These are phyloP conservation scores for Termitomyces sp. DNA, from an alignment of 768 basidiomycete genomes.

Conservation along the genomic window DNA sequence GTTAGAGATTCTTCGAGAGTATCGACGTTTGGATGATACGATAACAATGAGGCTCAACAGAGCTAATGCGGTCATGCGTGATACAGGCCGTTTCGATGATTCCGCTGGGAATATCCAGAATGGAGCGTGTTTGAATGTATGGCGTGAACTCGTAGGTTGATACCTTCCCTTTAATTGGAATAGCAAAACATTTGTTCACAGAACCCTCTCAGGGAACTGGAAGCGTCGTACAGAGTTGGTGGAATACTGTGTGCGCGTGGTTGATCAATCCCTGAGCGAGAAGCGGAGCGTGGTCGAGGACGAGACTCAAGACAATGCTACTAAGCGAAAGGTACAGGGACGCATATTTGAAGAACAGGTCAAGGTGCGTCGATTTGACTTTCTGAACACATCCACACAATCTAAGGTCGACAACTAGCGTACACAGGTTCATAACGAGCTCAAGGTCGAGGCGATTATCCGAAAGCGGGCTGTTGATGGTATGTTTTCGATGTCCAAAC, in stretches of 20 bases:
- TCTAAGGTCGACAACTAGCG: slow-evolving; percentile 35
- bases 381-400: not conserved
- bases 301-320: slow-evolving; percentile 36
- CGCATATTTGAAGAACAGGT: slow-evolving; percentile 63
- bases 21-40: slow-evolving; percentile 73
- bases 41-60: slow-evolving; percentile 81
- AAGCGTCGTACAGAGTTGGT: slow-evolving; percentile 68
- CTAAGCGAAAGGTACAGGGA: slow-evolving; percentile 48
- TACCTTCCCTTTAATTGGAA: slow-evolving; percentile 15
- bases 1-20: slow-evolving; percentile 76
- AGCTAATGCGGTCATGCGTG: slow-evolving; percentile 69
- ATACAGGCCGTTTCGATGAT: slow-evolving; percentile 52
- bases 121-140: slow-evolving; percentile 69
- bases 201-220: slow-evolving; percentile 49
- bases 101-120: slow-evolving; percentile 54
- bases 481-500: slow-evolving; percentile 24
- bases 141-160: slow-evolving; percentile 77
- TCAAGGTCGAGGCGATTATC: slow-evolving; percentile 67
- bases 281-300: slow-evolving; percentile 43
- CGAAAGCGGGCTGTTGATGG: slow-evolving; percentile 68
- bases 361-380: slow-evolving; percentile 39
- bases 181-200: slow-evolving; percentile 13
- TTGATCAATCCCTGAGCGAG: slow-evolving; percentile 59
- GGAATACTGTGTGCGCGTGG: slow-evolving; percentile 66
- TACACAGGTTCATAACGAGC: slow-evolving; percentile 72